Conservation (phyloP, 495 filamentous ascomycete species). For the Cenococcum geophilum region DNA sequence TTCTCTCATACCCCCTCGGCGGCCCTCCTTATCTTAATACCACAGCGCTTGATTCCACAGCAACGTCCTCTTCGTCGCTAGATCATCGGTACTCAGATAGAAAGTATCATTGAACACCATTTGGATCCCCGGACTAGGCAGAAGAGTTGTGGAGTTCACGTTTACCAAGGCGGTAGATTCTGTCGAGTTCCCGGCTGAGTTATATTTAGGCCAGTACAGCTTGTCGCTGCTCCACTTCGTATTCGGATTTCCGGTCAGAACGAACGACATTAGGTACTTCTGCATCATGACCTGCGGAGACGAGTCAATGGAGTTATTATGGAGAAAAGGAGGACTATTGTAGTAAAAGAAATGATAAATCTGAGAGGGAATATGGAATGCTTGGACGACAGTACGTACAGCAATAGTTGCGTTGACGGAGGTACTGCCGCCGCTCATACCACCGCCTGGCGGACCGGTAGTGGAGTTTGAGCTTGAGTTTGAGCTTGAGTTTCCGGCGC, state of each 20-base stretch:
- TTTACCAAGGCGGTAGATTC: conserved; percentile 20
- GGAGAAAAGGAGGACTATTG: no score
- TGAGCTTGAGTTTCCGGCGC: no score
- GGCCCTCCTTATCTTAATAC: no score
- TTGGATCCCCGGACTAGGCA: no score
- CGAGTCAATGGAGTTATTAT: no score
- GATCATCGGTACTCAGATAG: conserved; percentile 33
- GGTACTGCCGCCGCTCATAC: conserved; percentile 5
- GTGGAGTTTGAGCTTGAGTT: conserved; percentile 11
- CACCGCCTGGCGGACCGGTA: background rate
- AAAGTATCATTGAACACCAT: conserved; percentile 22
- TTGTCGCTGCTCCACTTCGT: conserved; percentile 34
- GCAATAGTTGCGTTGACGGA: conserved; percentile 22
- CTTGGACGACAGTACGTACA: no score
- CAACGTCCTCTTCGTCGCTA: conserved; percentile 33
- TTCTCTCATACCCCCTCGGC: no score
- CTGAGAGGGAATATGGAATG: no score
- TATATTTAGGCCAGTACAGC: conserved; percentile 38
- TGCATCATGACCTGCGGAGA: conserved; percentile 23
- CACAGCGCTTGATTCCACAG: conserved; percentile 35
- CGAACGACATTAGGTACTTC: conserved; percentile 37
- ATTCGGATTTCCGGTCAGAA: conserved; percentile 39
- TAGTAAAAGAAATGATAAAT: no score
- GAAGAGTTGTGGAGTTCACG: no score
- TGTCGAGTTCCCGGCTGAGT: conserved; percentile 26